Evolutionary conservation across 495 filamentous ascomycete genomes (phyloP).

Genomic region (Xylaria intraflava): DNA sequence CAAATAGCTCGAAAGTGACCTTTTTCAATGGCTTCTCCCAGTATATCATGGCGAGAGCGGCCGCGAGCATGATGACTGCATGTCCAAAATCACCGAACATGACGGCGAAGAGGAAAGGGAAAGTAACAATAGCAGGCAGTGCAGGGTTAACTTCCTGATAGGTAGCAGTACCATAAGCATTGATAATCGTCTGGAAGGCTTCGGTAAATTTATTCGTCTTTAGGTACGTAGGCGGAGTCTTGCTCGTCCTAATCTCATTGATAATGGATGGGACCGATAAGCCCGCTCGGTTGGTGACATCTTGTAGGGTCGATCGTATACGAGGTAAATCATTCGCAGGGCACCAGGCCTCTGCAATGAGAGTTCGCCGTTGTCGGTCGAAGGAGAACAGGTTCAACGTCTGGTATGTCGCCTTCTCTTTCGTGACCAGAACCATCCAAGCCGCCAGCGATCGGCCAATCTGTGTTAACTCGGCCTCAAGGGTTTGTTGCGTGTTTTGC

Average conservation of each 20-base stretch:
- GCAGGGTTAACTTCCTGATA: constrained; percentile 97
- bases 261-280: constrained; percentile 94
- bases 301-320: constrained; percentile 92
- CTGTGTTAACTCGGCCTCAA: constrained; percentile 86
- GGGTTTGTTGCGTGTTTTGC: constrained; percentile 90
- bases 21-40: constrained; percentile 85
- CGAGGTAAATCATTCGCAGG: constrained; percentile 83
- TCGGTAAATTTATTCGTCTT: constrained; percentile 98
- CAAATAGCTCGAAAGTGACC: constrained; percentile 88
- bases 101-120: constrained; percentile 97
- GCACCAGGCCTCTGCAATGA: constrained; percentile 97
- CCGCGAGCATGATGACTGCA: constrained; percentile 73
- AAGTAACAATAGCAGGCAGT: constrained; percentile 88
- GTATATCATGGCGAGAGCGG: constrained; percentile 86
- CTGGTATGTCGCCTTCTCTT: constrained; percentile 97
- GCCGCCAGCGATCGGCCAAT: constrained; percentile 83
- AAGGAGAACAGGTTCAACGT: constrained; percentile 95
- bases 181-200: constrained; percentile 97
- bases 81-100: constrained; percentile 99
- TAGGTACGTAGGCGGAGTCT: constrained; percentile 92
- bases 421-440: constrained; percentile 95
- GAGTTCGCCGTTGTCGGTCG: constrained; percentile 87
- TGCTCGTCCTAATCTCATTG: constrained; percentile 92
- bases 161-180: constrained; percentile 94
- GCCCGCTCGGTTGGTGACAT: constrained; percentile 93